Base-by-base conservation (phyloP, 306 rosid species). In the Crotalaria pallida region DNA sequence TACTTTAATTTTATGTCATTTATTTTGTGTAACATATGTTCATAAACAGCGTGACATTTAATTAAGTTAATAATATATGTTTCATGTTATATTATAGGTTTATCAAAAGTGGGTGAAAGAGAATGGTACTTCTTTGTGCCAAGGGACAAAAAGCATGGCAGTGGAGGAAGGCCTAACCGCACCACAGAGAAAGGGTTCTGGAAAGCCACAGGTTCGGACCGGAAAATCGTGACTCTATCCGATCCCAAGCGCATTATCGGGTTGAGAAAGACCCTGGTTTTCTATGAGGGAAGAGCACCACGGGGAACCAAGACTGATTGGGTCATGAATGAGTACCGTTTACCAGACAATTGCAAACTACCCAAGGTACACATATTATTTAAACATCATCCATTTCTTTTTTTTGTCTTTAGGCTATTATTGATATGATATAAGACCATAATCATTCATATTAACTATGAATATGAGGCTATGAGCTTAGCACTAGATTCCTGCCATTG, bases 61-160 rank as follows among this genome's bases (percentile, higher is more conserved):
- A 44, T 44, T 41, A 41, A 44, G 13, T 8, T 13, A 10, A n/a
- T 45, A 16, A 45, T 29, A 3, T 13, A 15, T 27, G 17, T 13
- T 57, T 1, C 10, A 26, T 26, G 41, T 4, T 26, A 49, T 36
- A 93, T 40, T 24, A 55, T 36, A 93, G 99, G 82, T 12, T 26
- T 88, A 81, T 84, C 96, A 18, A 87, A 80, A 79, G 86, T 84
- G 10, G 97, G 99, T 7, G 99, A 94, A 68, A 89, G 99, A 59
- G 99, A 94, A 56, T 94, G 99, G 99, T 94, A 94, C 71, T 94
- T 94, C 67, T 94, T 91, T 12, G 99, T 94, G 84, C 99, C 97
- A n/a, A 87, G 99, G 72, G 97, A 94, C 72, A 85, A 86, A 58
- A 94, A 87, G 60, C 97, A 89, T 36, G 96, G 97, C 0, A 88